Base-by-base conservation (phyloP, 1,284 basidiomycete genomes). In the Marasmius fiardii region DNA sequence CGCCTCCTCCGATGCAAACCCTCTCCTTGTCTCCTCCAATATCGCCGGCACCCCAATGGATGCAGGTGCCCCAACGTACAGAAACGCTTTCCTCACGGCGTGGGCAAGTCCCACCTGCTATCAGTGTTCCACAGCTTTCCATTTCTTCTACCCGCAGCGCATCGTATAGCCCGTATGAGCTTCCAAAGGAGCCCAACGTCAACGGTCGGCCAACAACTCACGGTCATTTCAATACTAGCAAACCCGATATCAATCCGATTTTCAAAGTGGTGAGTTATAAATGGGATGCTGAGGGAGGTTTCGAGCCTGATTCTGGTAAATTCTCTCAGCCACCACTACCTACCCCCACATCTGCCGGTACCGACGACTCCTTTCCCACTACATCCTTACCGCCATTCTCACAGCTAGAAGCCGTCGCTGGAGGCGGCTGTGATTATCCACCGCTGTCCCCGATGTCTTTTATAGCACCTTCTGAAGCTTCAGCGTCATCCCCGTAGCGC, bases 221-320 rank as follows among this genome's bases (percentile, higher is more conserved):
- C 41, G 72, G 72, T 23, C 74, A 28, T 71, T 74, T 31, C 39
- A 41, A 41, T 4, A 7, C 39, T 71, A 71, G 58, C 74, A 85
- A 85, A 67, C 81, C 85, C 52, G 80, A 78, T 37, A 91, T 93
- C 66, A 93, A 95, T 71, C 91, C 92, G 37, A 93, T 93, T 72
- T 95, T 94, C 79, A 86, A 90, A 81, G 91, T 94, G 71, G 92
- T 93, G 72, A 80, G 91, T 78, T 71, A 68, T 61, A 62, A 68
- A 58, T 72, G 59, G 67, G 65, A 67, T 64, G 60, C 56, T 67
- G 57, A 61, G 60, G 59, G 66, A 64, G 64, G 61, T 62, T 60
- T 66, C 35, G 61, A 63, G 52, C 63, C 49, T 64, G 55, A 43
- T 57, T 53, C 51, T 58, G 57, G 60, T 61, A 51, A 48, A 57